Evolutionary conservation across 2,329 filamentous ascomycete genomes (phyloP).

Genomic region (Xylariaceae sp.): DNA sequence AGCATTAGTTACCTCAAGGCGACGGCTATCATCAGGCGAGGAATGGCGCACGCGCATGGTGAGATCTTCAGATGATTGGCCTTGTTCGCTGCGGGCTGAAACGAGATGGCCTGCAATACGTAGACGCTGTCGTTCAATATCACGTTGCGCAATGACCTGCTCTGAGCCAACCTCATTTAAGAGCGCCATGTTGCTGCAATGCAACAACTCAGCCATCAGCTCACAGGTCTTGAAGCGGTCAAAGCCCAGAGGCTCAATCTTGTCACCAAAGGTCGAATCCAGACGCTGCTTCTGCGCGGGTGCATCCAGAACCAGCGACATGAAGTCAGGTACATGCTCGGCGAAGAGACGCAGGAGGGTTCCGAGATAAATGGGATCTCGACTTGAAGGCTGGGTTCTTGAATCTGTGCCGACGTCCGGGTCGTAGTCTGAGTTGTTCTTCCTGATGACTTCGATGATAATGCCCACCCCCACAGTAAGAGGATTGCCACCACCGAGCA

Average conservation of each 20-base stretch:
- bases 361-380: slow-evolving; percentile 94
- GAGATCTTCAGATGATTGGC: slow-evolving; percentile 57
- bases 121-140: slow-evolving; percentile 76
- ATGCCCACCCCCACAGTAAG: slow-evolving; percentile 96
- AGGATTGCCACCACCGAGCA: slow-evolving; percentile 91
- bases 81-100: slow-evolving; percentile 39
- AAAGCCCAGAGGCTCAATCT: slow-evolving; percentile 92
- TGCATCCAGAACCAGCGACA: slow-evolving; percentile 80
- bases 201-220: slow-evolving; percentile 93
- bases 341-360: slow-evolving; percentile 87
- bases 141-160: slow-evolving; percentile 75
- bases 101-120: slow-evolving; percentile 74
- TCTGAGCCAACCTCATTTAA: slow-evolving; percentile 91
- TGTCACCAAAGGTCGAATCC: slow-evolving; percentile 83
- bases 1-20: slow-evolving; percentile 74
- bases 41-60: slow-evolving; percentile 56
- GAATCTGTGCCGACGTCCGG: slow-evolving; percentile 82
- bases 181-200: slow-evolving; percentile 98
- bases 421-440: slow-evolving; percentile 99
- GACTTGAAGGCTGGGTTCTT: slow-evolving; percentile 74
- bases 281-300: slow-evolving; percentile 71
- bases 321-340: slow-evolving; percentile 88
- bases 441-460: slow-evolving; percentile 96
- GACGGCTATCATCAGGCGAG: slow-evolving; percentile 59
- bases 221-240: slow-evolving; percentile 99